Evolutionary conservation across 2,329 filamentous ascomycete species (phyloP).

Genomic region (Colletotrichum lini): DNA sequence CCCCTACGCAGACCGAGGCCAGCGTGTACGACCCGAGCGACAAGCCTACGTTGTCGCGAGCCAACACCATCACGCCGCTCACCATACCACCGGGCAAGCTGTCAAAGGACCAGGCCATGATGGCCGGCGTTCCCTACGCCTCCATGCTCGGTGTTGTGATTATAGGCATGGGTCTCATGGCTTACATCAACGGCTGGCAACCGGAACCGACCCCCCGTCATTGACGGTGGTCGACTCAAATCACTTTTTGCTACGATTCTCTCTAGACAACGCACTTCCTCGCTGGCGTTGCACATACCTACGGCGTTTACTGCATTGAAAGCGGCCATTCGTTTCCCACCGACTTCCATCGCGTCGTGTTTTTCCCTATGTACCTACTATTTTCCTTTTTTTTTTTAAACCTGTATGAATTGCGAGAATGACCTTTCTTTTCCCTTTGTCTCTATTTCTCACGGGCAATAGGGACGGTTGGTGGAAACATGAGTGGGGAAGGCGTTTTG

Average conservation of each 20-base stretch:
- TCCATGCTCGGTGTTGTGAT: constrained; percentile 88
- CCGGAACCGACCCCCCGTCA: constrained; percentile 56
- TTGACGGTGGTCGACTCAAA: constrained; percentile 41
- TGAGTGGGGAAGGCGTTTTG: constrained; percentile 23
- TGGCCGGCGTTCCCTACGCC: constrained; percentile 79
- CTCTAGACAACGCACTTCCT: constrained; percentile 32
- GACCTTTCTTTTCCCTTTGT: constrained; percentile 28
- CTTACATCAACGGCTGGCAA: constrained; percentile 88
- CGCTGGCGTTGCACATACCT: constrained; percentile 38
- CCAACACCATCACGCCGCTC: constrained; percentile 64
- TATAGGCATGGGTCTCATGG: constrained; percentile 87
- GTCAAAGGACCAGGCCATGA: constrained; percentile 60
- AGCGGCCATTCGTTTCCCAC: constrained; percentile 38
- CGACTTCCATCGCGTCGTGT: constrained; percentile 19
- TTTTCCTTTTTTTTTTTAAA: constrained; percentile 3
- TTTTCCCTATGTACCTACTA: constrained; percentile 39
- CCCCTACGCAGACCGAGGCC: constrained; percentile 40
- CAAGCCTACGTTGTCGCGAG: constrained; percentile 61
- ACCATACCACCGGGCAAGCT: constrained; percentile 56
- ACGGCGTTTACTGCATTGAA: constrained; percentile 40
- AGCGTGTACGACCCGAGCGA: constrained; percentile 54
- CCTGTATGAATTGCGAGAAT: constrained; percentile 31
- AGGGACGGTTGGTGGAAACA: constrained; percentile 32
- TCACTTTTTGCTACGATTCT: constrained; percentile 10
- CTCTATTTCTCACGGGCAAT: constrained; percentile 25